Evolutionary conservation across 208 protist genomes (phyloP).

Genomic region (Leishmania amazonensis): DNA sequence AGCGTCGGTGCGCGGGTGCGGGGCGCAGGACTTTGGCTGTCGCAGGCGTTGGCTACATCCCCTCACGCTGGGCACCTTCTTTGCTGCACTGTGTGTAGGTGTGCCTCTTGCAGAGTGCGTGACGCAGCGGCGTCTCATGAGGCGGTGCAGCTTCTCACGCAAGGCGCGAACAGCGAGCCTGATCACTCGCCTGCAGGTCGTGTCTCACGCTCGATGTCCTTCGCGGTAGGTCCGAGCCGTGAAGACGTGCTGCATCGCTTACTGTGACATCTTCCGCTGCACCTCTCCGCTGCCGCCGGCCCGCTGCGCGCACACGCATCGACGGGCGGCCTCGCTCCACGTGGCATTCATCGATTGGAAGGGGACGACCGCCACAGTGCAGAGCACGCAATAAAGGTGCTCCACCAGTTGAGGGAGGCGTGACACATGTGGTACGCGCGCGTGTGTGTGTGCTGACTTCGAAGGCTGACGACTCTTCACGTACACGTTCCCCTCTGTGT

Average conservation of each 20-base stretch:
- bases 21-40: background rate
- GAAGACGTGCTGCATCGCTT: background rate
- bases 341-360: background rate
- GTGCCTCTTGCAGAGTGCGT: background rate
- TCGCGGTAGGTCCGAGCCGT: background rate
- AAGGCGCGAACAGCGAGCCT: background rate
- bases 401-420: background rate
- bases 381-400: background rate
- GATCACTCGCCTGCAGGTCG: background rate
- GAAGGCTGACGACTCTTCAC: background rate
- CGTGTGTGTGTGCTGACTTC: background rate
- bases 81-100: background rate
- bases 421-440: background rate
- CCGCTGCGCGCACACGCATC: background rate
- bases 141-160: background rate
- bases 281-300: background rate
- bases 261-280: background rate
- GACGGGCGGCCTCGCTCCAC: background rate
- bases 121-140: background rate
- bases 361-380: background rate
- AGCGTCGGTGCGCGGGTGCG: background rate
- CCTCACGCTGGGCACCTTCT: background rate
- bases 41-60: background rate
- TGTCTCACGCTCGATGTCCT: background rate
- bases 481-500: background rate